Evolutionary conservation across 441 rosid species (phyloP).

Genomic region (Syzygium malaccense): DNA sequence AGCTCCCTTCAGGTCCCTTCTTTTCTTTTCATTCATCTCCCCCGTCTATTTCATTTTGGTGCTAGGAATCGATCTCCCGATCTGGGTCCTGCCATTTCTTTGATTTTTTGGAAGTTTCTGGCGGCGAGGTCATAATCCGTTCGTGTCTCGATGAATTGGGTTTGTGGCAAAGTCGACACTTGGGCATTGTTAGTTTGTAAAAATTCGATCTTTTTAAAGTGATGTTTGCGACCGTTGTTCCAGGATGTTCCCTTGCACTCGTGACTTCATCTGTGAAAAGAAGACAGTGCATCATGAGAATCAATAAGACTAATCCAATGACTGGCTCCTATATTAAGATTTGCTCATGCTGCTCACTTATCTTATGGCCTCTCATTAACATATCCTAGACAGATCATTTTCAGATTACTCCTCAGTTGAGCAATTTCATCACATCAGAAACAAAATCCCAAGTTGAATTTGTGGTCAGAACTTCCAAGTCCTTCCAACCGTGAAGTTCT

Average conservation of each 20-base stretch:
- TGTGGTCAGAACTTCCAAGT: background rate
- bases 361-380: background rate
- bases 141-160: too few species aligned
- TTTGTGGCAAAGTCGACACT: too few species aligned
- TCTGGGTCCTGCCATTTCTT: too few species aligned
- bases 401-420: background rate
- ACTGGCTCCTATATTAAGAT: background rate
- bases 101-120: too few species aligned
- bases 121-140: too few species aligned
- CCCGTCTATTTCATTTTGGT: too few species aligned
- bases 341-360: background rate
- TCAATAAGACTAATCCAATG: background rate
- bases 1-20: too few species aligned
- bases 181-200: too few species aligned
- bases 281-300: background rate
- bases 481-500: background rate
- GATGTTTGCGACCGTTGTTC: slow-evolving; percentile 54
- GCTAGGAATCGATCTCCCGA: too few species aligned
- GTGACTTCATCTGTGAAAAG: slow-evolving; percentile 43
- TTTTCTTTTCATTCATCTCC: too few species aligned
- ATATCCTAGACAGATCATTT: background rate
- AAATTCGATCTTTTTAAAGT: too few species aligned
- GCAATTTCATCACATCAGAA: background rate
- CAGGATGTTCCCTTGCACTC: slow-evolving; percentile 66
- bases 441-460: background rate